These are phyloP conservation scores for Tirmania nivea DNA, from an alignment of 495 filamentous ascomycete genomes.

Conservation along the genomic window DNA sequence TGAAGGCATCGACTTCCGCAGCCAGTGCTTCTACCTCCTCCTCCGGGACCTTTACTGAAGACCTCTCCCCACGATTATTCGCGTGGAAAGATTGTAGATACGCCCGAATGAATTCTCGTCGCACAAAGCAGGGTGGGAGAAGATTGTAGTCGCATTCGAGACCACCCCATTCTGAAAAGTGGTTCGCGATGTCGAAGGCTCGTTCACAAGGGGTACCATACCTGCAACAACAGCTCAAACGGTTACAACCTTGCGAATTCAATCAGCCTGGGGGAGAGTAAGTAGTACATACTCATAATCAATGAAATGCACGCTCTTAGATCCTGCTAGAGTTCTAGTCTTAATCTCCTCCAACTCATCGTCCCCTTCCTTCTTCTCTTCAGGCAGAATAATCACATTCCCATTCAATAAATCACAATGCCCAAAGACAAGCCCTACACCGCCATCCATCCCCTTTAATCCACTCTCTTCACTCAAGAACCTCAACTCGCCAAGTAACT, in stretches of 20 bases:
- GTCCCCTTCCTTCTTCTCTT: neutral
- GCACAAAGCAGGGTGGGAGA: conserved; percentile 56
- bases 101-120: conserved; percentile 59
- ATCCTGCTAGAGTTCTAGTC: neutral
- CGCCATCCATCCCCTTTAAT: conserved; percentile 15
- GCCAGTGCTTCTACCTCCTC: conserved; percentile 44
- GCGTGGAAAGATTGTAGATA: conserved; percentile 47
- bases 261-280: no score
- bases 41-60: conserved; percentile 24
- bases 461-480: conserved; percentile 34
- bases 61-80: conserved; percentile 20
- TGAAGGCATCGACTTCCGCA: conserved; percentile 64
- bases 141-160: conserved; percentile 81
- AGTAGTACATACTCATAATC: conserved; percentile 56
- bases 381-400: conserved; percentile 74
- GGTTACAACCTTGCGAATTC: no score
- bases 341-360: conserved; percentile 1
- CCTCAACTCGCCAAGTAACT: conserved; percentile 53
- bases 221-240: neutral
- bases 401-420: conserved; percentile 90
- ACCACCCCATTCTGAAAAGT: conserved; percentile 96
- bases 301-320: conserved; percentile 55
- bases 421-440: conserved; percentile 48
- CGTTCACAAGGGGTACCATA: conserved; percentile 84
- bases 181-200: conserved; percentile 98